A percentile compares a stretch with the other conserved stretches of the same genome.
Conservation (phyloP, 2,329 filamentous ascomycete species). For the Trichocomaceae sp. region DNA sequence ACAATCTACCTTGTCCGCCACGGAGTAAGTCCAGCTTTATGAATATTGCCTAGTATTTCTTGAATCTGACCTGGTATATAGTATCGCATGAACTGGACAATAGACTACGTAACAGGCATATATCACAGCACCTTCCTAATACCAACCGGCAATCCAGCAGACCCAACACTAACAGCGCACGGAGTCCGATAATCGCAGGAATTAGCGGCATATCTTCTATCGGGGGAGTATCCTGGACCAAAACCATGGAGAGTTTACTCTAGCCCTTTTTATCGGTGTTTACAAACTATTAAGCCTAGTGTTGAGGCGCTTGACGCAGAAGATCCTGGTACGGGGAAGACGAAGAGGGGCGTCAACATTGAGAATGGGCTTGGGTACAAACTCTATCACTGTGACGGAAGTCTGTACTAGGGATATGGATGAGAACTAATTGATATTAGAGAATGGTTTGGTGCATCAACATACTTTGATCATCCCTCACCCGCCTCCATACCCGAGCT, state of each 20-base stretch:
- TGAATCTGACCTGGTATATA: conserved; percentile 37
- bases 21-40: conserved; percentile 52
- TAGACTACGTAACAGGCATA: conserved; percentile 70
- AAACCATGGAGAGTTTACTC: conserved; percentile 61
- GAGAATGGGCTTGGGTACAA: conserved; percentile 52
- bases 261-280: conserved; percentile 78
- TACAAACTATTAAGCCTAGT: conserved; percentile 72
- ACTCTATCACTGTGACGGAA: no score
- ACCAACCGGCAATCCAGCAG: conserved; percentile 80
- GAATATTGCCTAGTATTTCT: no score
- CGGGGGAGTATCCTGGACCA: conserved; percentile 25
- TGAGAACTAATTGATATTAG: no score
- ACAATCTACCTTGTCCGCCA: conserved; percentile 69
- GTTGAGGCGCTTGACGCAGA: conserved; percentile 33
- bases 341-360: conserved; percentile 38
- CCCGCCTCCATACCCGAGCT: conserved; percentile 62
- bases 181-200: conserved; percentile 78
- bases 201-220: conserved; percentile 51
- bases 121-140: conserved; percentile 69
- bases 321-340: conserved; percentile 13
- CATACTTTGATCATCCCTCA: conserved; percentile 75
- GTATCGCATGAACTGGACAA: conserved; percentile 88
- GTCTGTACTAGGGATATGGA: no score
- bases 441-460: conserved; percentile 81
- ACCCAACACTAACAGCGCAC: conserved; percentile 80